Evolutionary conservation across 2,329 filamentous ascomycete genomes (phyloP).

Genomic region (Albophoma yamanashiensis): DNA sequence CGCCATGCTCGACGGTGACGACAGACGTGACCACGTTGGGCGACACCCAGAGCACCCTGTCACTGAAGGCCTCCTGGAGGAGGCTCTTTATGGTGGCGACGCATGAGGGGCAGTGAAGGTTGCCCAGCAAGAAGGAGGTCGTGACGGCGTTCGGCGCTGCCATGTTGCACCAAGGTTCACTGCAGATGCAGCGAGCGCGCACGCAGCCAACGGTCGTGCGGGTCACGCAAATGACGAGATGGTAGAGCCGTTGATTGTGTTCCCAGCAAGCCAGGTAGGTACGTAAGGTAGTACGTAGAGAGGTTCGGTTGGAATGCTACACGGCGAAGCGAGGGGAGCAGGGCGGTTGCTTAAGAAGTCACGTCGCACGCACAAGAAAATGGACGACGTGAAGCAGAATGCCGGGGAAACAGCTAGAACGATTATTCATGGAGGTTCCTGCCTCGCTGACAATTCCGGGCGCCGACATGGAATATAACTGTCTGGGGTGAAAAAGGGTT

Average conservation of each 20-base stretch:
- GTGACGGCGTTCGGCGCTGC: constrained; percentile 24
- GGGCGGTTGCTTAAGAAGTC: not conserved
- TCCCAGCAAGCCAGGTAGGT: too few species aligned
- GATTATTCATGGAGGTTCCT: constrained; percentile 3
- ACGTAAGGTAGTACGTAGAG: too few species aligned
- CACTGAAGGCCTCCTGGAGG: constrained; percentile 34
- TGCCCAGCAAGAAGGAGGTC: constrained; percentile 57
- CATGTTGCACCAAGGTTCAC: constrained; percentile 11
- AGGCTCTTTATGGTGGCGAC: constrained; percentile 53
- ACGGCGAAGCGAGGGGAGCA: not conserved
- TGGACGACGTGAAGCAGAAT: not conserved
- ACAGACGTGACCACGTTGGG: constrained; percentile 63
- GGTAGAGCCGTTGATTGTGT: not conserved
- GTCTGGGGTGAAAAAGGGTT: not conserved
- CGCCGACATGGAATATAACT: not conserved
- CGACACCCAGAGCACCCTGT: constrained; percentile 47
- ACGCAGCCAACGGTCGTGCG: not conserved
- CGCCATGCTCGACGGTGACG: constrained; percentile 47
- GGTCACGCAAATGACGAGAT: not conserved
- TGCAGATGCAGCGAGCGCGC: not conserved
- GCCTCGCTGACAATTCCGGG: not conserved
- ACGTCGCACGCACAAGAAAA: not conserved
- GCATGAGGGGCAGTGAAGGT: constrained; percentile 71
- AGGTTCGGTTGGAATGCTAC: not conserved
- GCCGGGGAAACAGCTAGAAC: not conserved